These are phyloP conservation scores for Entoloma clypeatum DNA, from an alignment of 1,284 basidiomycete genomes.

Conservation along the genomic window DNA sequence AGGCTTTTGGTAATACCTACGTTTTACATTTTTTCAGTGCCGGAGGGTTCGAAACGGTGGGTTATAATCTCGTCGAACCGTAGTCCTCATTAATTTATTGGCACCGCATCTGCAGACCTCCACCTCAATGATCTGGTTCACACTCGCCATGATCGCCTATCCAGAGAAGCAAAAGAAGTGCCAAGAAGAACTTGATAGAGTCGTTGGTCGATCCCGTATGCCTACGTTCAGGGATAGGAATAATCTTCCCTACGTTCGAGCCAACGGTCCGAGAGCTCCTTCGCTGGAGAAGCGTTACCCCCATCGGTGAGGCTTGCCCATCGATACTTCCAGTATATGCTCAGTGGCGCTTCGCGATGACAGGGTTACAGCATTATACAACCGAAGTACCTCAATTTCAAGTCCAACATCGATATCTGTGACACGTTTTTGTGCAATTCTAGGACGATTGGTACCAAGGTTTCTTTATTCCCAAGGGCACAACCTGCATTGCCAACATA, in stretches of 20 bases:
- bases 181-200: too few species aligned
- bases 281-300: constrained; percentile 7
- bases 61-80: background rate
- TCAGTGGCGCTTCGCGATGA: background rate
- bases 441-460: too few species aligned
- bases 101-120: constrained; percentile 5
- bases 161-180: constrained; percentile 15
- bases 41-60: constrained; percentile 7
- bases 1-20: background rate
- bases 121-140: constrained; percentile 6
- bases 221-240: constrained; percentile 17
- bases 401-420: background rate
- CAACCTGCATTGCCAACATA: constrained; percentile 15
- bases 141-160: constrained; percentile 14
- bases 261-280: constrained; percentile 16
- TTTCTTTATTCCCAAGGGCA: constrained; percentile 16
- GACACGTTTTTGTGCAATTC: background rate
- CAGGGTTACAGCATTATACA: background rate
- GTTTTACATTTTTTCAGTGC: background rate
- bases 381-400: constrained; percentile 8
- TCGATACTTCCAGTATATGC: background rate
- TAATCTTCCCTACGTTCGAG: constrained; percentile 18
- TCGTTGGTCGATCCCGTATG: too few species aligned
- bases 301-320: background rate
- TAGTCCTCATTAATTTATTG: too few species aligned